Evolutionary conservation across 192 early-diverging fungal genomes (phyloP).

Genomic region (Rhizophagus clarus): DNA sequence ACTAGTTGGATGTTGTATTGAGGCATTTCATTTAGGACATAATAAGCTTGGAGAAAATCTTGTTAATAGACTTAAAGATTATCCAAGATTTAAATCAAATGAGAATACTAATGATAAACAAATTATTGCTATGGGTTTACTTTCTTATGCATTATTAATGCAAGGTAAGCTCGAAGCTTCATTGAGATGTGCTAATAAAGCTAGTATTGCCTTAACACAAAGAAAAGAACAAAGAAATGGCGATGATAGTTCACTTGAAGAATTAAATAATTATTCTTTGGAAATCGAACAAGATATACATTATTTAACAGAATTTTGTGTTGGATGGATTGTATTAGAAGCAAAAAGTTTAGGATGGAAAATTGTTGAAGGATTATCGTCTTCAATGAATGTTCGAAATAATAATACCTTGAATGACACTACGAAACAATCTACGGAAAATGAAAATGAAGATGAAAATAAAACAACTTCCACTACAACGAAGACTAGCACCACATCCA

Average conservation of each 20-base stretch:
- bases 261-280: background rate
- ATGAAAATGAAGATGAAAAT: conserved; percentile 12
- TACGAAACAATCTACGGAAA: background rate
- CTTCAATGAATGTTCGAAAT: background rate
- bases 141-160: conserved; percentile 25
- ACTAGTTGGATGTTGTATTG: conserved; percentile 24
- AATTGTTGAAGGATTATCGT: conserved; percentile 13
- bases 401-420: background rate
- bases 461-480: background rate
- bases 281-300: conserved; percentile 17
- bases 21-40: background rate
- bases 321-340: conserved; percentile 32
- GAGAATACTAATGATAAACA: conserved; percentile 16
- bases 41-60: conserved; percentile 5
- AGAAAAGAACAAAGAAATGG: background rate
- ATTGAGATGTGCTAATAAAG: conserved; percentile 19
- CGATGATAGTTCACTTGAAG: background rate
- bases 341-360: conserved; percentile 26
- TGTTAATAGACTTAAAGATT: conserved; percentile 11
- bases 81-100: background rate
- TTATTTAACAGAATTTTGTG: conserved; percentile 31
- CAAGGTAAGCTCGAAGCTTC: conserved; percentile 30
- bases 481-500: background rate
- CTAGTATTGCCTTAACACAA: background rate
- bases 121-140: conserved; percentile 27